Evolutionary conservation across 1,139 yeast genomes (phyloP).

Genomic region (Lipomyces yarrowii): DNA sequence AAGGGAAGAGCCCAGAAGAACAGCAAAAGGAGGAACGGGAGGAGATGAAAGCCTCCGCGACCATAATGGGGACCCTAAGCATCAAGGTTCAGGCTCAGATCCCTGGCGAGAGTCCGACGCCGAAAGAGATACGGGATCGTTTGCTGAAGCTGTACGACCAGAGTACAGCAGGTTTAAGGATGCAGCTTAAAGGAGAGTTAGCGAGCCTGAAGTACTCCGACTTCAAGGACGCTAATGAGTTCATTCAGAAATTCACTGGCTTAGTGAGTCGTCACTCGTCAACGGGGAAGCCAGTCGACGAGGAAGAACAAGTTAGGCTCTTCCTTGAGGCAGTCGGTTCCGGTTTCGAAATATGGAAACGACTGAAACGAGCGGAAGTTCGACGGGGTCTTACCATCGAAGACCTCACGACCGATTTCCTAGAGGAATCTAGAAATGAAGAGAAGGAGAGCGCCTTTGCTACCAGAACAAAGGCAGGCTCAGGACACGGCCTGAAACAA

Average conservation of each 20-base stretch:
- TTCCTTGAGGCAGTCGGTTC: slow-evolving; percentile 2
- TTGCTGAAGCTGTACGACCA: background rate
- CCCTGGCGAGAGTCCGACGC: background rate
- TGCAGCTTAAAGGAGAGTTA: background rate
- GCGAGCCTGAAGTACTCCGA: background rate
- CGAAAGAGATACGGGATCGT: background rate
- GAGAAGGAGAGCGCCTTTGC: background rate
- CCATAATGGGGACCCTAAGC: background rate
- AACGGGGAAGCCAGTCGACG: background rate
- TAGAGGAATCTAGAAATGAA: background rate
- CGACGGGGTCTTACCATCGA: background rate
- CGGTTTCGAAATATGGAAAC: background rate
- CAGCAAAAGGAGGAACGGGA: background rate
- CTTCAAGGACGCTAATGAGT: background rate
- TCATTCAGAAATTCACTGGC: background rate
- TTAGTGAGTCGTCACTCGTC: background rate
- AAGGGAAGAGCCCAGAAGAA: background rate
- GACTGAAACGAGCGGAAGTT: background rate
- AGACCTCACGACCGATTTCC: background rate
- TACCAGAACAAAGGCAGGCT: background rate
- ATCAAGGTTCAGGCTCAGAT: background rate
- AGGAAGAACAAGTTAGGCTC: background rate
- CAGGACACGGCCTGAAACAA: background rate
- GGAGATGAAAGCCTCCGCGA: background rate
- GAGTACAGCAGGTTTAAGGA: background rate